Conservation (phyloP, 2,329 filamentous ascomycete genomes). For the Coniochaeta sp. region DNA sequence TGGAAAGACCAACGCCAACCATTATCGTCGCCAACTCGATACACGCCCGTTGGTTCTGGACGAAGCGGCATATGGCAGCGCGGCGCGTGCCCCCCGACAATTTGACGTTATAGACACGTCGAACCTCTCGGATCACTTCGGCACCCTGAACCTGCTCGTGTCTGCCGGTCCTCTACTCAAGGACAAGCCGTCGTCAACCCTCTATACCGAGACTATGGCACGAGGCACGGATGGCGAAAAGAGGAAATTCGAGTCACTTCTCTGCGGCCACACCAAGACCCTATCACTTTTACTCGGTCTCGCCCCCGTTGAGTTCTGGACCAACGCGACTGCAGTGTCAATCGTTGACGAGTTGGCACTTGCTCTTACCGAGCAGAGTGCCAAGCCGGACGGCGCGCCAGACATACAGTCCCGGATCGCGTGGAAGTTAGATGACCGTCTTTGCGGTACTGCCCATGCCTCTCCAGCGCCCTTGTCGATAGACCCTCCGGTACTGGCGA, state of each 20-base stretch:
- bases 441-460: constrained; percentile 8
- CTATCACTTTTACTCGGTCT: constrained; percentile 45
- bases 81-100: constrained; percentile 23
- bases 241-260: constrained; percentile 28
- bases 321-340: constrained; percentile 33
- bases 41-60: constrained; percentile 31
- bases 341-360: constrained; percentile 16
- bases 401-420: constrained; percentile 17
- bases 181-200: constrained; percentile 30
- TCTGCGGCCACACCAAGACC: constrained; percentile 38
- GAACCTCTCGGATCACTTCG: constrained; percentile 35
- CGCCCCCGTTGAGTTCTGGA: constrained; percentile 40
- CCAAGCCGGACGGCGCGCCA: constrained; percentile 8
- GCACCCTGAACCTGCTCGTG: constrained; percentile 35
- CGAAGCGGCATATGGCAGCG: constrained; percentile 27
- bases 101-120: constrained; percentile 54
- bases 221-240: constrained; percentile 18
- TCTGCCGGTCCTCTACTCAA: constrained; percentile 40
- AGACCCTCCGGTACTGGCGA: constrained; percentile 28
- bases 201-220: constrained; percentile 41
- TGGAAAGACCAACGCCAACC: constrained; percentile 24
- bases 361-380: not conserved
- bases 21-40: constrained; percentile 33
- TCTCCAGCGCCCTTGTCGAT: constrained; percentile 15
- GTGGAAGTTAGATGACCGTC: constrained; percentile 18